A percentile compares a stretch with the other conserved stretches of the same genome.
phyloP scores from a whole-genome alignment of 2,329 filamentous ascomycete species.

The Xylariaceae sp. region DNA sequence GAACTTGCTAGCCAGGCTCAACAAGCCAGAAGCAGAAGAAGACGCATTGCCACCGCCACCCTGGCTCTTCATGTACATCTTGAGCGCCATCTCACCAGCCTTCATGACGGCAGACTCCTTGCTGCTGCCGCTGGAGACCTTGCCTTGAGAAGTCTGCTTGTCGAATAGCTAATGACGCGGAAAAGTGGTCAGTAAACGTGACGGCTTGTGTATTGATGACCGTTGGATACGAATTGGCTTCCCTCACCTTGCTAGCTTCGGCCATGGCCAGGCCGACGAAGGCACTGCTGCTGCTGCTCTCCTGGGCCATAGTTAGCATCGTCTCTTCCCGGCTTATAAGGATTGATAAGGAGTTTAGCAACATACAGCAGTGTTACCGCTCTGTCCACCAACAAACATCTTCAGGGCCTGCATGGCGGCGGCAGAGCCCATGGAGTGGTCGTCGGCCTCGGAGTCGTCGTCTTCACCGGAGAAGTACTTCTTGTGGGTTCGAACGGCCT shows the following conservation, averaged over 20 bases:
- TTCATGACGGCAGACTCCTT: constrained; percentile 76
- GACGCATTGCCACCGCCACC: constrained; percentile 36
- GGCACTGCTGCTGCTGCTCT: constrained; percentile 61
- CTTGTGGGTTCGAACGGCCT: constrained; percentile 70
- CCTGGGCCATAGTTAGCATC: constrained; percentile 18
- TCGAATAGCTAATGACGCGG: constrained; percentile 49
- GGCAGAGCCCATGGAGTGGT: constrained; percentile 58
- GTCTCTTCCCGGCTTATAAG: background rate
- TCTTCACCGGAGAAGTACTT: constrained; percentile 58
- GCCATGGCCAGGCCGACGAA: constrained; percentile 84
- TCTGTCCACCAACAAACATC: constrained; percentile 61
- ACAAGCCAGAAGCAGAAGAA: constrained; percentile 20
- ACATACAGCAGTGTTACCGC: constrained; percentile 36
- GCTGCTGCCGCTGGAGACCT: constrained; percentile 53
- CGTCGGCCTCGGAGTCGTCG: constrained; percentile 43
- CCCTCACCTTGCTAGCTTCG: constrained; percentile 69
- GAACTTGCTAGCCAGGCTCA: constrained; percentile 33
- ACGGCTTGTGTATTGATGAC: background rate
- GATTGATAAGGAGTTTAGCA: background rate
- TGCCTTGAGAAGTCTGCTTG: constrained; percentile 49
- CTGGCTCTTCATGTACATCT: constrained; percentile 84
- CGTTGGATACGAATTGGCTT: background rate
- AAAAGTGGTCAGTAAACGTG: background rate
- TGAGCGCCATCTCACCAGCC: constrained; percentile 80
- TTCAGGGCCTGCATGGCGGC: constrained; percentile 79